phyloP scores from a whole-genome alignment of 108 stramenopile genomes.

The Asterionellopsis glacialis region DNA sequence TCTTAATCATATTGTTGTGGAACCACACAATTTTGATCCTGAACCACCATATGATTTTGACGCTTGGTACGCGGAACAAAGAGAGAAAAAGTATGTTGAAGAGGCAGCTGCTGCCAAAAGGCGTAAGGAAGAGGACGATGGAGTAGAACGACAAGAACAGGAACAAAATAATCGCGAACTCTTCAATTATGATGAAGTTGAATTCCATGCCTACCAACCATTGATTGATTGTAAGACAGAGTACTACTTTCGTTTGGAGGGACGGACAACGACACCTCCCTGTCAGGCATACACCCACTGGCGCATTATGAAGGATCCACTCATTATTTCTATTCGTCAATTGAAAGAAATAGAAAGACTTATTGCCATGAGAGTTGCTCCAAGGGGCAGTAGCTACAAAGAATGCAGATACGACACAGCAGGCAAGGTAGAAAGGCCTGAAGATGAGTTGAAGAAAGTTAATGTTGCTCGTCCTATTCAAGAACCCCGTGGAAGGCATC shows the following conservation, averaged over 20 bases:
- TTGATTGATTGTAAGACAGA: background rate
- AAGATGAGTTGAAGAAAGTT: constrained; percentile 12
- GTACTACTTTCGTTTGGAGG: constrained; percentile 8
- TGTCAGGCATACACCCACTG: constrained; percentile 35
- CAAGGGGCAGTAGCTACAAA: constrained; percentile 14
- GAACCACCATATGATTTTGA: no score
- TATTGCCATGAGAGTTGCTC: constrained; percentile 30
- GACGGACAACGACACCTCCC: constrained; percentile 32
- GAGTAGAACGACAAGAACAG: no score
- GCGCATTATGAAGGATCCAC: constrained; percentile 37
- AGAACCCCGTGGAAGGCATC: constrained; percentile 6
- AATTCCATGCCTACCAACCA: background rate
- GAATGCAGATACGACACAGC: constrained; percentile 28
- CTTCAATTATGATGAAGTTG: constrained; percentile 1
- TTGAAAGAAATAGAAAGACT: constrained; percentile 25
- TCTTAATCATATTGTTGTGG: no score
- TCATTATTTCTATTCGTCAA: constrained; percentile 24
- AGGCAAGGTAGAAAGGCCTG: constrained; percentile 14
- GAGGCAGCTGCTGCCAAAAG: no score
- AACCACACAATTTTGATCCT: no score
- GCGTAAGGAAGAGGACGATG: no score
- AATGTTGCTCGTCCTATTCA: constrained; percentile 31
- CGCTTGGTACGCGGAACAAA: no score
- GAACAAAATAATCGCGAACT: no score
- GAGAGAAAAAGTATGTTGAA: no score